These are phyloP conservation scores for Chrysopogon serrulatus DNA, from an alignment of 176 grass and related monocot genomes.

Conservation along the genomic window DNA sequence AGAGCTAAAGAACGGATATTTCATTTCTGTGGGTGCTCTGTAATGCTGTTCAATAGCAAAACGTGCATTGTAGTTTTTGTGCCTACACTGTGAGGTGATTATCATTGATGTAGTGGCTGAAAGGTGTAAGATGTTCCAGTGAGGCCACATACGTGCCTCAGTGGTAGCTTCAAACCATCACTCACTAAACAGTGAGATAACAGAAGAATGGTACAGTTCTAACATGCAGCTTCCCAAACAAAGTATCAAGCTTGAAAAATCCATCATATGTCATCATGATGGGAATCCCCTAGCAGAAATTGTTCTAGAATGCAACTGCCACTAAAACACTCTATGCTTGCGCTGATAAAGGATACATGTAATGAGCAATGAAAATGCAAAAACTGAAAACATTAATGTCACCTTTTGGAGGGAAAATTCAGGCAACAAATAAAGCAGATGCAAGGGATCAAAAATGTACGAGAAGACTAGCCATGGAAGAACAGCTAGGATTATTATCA, in stretches of 20 bases:
- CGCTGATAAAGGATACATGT: not conserved
- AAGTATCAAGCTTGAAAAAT: too few species aligned
- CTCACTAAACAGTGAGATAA: too few species aligned
- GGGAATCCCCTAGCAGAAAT: not conserved
- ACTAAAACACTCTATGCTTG: not conserved
- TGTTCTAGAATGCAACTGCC: not conserved
- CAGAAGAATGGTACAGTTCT: too few species aligned
- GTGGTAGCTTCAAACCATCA: too few species aligned
- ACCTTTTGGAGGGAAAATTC: not conserved
- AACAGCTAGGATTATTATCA: not conserved
- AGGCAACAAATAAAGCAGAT: not conserved
- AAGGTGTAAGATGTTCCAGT: not conserved
- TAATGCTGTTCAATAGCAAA: not conserved
- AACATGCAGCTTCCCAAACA: not conserved
- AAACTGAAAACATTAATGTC: not conserved
- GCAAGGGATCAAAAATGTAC: not conserved
- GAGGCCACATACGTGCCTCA: not conserved
- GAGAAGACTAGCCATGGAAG: not conserved
- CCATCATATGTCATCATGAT: not conserved
- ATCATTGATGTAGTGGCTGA: not conserved
- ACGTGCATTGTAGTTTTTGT: not conserved
- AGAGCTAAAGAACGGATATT: not conserved
- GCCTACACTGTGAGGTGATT: not conserved
- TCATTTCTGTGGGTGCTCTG: not conserved
- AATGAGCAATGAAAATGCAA: not conserved